A percentile compares a stretch with the other conserved stretches of the same genome.
Conservation (phyloP, 176 grass and related monocot species). For the Cenchrus fungigraminus region DNA sequence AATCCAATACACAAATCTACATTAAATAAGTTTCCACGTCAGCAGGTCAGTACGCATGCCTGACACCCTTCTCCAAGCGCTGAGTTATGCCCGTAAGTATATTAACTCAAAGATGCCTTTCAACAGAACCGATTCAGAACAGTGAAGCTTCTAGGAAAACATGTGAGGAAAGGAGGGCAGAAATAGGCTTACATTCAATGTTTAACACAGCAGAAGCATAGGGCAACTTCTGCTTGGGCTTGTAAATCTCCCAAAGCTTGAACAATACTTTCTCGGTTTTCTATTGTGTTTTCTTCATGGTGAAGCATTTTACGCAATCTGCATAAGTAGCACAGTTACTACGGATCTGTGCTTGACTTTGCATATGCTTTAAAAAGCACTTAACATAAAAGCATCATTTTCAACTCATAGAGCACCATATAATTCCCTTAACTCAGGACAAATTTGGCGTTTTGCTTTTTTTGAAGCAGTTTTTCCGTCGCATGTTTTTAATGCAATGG, state of each 20-base stretch:
- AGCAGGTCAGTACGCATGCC: conserved; percentile 30
- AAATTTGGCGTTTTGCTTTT: conserved; percentile 52
- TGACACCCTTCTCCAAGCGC: conserved; percentile 13
- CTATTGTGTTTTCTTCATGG: conserved; percentile 43
- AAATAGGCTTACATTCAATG: conserved; percentile 48
- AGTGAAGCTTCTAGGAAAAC: conserved; percentile 6
- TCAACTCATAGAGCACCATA: conserved; percentile 33
- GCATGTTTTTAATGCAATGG: conserved; percentile 80
- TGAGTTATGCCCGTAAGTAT: neutral
- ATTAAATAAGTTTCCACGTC: neutral
- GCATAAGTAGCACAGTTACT: conserved; percentile 25
- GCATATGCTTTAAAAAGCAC: neutral
- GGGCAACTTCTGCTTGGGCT: conserved; percentile 91
- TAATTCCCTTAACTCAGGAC: conserved; percentile 68
- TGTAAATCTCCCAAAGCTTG: conserved; percentile 79
- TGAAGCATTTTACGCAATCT: conserved; percentile 83
- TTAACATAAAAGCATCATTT: neutral
- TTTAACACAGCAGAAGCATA: conserved; percentile 88
- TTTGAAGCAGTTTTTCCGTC: conserved; percentile 63
- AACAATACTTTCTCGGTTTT: conserved; percentile 63
- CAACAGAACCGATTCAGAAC: conserved; percentile 35
- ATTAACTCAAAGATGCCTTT: conserved; percentile 26
- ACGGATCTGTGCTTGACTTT: neutral
- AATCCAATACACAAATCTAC: neutral
- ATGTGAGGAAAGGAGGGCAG: neutral